Evolutionary conservation across 352 stramenopile species (phyloP), one percentile per base, ranked within the genome.

Genomic region (Globisporangium spinosum): DNA sequence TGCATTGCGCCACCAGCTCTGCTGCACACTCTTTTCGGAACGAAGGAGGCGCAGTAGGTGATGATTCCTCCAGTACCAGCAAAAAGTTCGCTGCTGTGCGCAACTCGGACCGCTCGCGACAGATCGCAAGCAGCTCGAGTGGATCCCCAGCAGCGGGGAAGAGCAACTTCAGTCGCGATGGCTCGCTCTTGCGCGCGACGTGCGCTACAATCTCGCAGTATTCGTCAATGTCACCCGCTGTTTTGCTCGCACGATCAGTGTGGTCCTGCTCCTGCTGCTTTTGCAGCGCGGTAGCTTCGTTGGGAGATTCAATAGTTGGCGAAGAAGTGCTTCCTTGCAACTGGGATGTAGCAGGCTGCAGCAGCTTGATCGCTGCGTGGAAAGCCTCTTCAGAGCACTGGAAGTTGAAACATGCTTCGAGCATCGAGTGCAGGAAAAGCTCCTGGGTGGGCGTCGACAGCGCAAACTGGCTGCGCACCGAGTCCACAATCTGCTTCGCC

Each of bases 161-260:
- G 55, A 95, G 65, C 55, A 90, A 5, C 60, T 81, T 77, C 12
- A 93, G 70, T 1, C 88, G 81, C 32, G 87, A 93, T 5, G 85
- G 88, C 60, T 95, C 88, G 64, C 85, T 92, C 70, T 95, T 95
- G 27, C 85, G 84, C 32, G 85, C 87, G 3, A 95, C 85, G 56
- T 95, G 79, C 1, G 87, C 87, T 8, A 95, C 80, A 43, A 95
- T 91, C 66, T 94, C 87, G 34, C 87, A 94, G 64, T 93, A 95
- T 69, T 91, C 85, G 25, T 87, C 85, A 43, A 90, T 81, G 58
- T 91, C 80, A 13, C 72, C 72, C 29, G 27, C 51, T 5, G 32
- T 35, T 62, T 27, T 47, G 22, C n/a, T n/a, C 22, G 13, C 61
- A 12, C 9, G 54, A 20, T 27, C 32, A 17, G 10, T 38, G 6